phyloP scores from a whole-genome alignment of 139 green algal genomes.

The Chlorella sp. region DNA sequence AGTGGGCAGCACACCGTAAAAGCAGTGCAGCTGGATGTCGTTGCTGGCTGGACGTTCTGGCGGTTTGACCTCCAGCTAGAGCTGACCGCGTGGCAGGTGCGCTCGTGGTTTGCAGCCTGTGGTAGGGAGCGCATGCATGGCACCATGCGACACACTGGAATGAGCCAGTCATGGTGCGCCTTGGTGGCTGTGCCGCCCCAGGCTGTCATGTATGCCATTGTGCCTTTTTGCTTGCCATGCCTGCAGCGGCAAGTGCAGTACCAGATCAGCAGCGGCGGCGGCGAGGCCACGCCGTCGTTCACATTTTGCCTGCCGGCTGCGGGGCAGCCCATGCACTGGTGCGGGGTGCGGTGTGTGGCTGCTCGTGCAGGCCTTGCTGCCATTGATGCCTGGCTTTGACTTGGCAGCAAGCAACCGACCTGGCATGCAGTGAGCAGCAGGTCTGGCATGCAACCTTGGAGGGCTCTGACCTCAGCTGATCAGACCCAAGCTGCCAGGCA shows the following conservation, averaged over 20 bases:
- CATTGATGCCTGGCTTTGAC: background rate
- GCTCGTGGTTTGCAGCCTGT: background rate
- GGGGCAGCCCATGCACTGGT: conserved; percentile 52
- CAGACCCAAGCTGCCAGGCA: background rate
- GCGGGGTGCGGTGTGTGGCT: background rate
- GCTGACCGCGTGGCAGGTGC: conserved; percentile 14
- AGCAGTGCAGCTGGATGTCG: background rate
- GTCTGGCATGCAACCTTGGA: no score
- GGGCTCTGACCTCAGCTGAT: no score
- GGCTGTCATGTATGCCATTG: no score
- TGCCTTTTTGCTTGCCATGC: background rate
- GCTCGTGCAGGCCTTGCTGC: background rate
- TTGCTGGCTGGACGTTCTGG: conserved; percentile 48
- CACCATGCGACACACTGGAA: no score
- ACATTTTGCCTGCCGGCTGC: conserved; percentile 49
- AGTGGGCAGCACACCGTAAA: no score
- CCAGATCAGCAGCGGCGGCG: background rate
- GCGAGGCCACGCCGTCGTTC: conserved; percentile 14
- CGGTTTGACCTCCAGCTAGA: conserved; percentile 53
- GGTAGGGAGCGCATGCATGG: no score
- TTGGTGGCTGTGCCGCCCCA: background rate
- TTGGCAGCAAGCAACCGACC: no score
- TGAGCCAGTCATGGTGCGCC: no score
- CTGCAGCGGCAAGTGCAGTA: background rate
- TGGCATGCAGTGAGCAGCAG: no score